Evolutionary conservation across 1,139 yeast species (phyloP).

Genomic region (Lodderomyces orthopsilosis): DNA sequence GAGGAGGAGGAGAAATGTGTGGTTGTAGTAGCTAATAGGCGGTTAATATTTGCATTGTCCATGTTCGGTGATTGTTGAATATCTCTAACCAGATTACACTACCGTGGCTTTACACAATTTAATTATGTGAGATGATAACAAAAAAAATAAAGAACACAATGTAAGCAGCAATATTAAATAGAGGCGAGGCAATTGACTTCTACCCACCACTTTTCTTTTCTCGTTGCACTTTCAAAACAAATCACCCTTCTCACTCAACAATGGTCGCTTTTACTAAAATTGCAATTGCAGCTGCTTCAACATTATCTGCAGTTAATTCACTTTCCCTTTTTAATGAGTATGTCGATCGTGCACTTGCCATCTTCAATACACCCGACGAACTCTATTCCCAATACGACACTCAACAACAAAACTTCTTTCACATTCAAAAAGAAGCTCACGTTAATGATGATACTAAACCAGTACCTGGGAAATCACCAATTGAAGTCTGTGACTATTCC

Average conservation of each 20-base stretch:
- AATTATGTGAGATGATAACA: neutral
- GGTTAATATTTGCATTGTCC: no score
- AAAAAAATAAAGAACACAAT: neutral
- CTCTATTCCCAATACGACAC: neutral
- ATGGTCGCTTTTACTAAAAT: conserved; percentile 31
- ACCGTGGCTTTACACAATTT: neutral
- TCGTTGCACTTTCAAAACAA: neutral
- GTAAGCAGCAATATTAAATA: neutral
- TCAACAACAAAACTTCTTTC: neutral
- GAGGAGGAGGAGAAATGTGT: no score
- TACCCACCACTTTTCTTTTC: neutral
- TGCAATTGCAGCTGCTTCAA: conserved; percentile 17
- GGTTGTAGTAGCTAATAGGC: no score
- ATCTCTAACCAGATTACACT: neutral
- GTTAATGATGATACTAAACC: conserved; percentile 41
- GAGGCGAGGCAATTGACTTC: neutral
- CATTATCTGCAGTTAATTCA: conserved; percentile 20
- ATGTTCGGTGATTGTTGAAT: no score
- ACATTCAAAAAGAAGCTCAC: neutral
- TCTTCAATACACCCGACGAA: conserved; percentile 14
- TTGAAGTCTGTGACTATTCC: conserved; percentile 67
- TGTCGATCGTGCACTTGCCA: conserved; percentile 19
- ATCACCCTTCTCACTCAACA: neutral
- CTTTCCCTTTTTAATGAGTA: conserved; percentile 14
- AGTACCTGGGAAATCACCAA: conserved; percentile 88